Conservation (phyloP, 225 moss, liverwort and hornwort genomes). For the Polytrichum formosum region DNA sequence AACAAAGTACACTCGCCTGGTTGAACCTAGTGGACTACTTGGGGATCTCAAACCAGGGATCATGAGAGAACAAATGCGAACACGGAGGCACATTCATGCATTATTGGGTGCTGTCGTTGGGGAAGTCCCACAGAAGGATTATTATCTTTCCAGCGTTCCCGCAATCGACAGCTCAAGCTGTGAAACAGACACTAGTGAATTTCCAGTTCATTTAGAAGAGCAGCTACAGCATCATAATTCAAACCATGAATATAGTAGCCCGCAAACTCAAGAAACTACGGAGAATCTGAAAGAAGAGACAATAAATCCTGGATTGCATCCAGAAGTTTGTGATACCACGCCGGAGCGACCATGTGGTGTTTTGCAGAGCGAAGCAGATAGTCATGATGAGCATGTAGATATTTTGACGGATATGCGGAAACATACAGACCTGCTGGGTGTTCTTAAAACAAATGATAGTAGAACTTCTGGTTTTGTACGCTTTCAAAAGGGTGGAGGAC, state of each 20-base stretch:
- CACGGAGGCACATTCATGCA: conserved; percentile 45
- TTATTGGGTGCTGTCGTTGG: conserved; percentile 49
- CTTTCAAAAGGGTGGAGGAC: conserved; percentile 39
- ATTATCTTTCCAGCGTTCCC: conserved; percentile 9
- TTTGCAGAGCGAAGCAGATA: conserved; percentile 11
- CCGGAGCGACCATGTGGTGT: conserved; percentile 12
- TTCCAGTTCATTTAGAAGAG: conserved; percentile 25
- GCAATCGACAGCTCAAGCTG: conserved; percentile 18
- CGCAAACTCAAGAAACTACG: conserved; percentile 27
- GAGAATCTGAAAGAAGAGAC: conserved; percentile 19
- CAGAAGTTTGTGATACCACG: conserved; percentile 16
- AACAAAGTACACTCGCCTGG: conserved; percentile 31
- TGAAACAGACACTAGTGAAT: conserved; percentile 19
- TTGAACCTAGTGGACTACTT: conserved; percentile 55
- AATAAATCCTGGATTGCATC: background rate
- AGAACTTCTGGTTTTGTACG: conserved; percentile 46
- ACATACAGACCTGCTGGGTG: conserved; percentile 19
- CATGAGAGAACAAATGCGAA: conserved; percentile 54
- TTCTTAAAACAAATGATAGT: conserved; percentile 15
- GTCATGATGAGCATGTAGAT: conserved; percentile 23
- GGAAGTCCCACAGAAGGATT: conserved; percentile 26
- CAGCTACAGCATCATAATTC: conserved; percentile 10
- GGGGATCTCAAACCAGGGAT: conserved; percentile 61
- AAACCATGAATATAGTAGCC: background rate
- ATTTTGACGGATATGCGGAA: conserved; percentile 22